A percentile compares a stretch with the other conserved stretches of the same genome.
Evolutionary conservation across 768 basidiomycete genomes (phyloP).

Genomic region (Mycena capillaripes): DNA sequence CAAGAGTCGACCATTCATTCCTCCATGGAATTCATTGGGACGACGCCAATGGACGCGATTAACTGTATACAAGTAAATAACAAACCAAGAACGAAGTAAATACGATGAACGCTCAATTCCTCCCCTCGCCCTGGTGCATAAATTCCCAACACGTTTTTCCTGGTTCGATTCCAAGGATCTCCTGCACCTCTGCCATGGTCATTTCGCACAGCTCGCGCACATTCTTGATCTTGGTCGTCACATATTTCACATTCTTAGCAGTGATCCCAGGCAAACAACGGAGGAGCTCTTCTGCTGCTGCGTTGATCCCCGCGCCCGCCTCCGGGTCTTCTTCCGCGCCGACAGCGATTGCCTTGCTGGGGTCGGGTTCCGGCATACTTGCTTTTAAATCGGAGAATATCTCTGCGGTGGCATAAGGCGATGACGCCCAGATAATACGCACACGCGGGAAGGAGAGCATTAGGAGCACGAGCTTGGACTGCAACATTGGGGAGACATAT

Average conservation of each 20-base stretch:
- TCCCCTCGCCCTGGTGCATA: constrained; percentile 77
- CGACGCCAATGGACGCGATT: no score
- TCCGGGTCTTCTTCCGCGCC: constrained; percentile 86
- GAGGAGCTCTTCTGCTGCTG: constrained; percentile 86
- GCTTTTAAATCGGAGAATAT: constrained; percentile 94
- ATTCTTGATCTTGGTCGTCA: constrained; percentile 85
- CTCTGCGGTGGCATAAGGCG: constrained; percentile 91
- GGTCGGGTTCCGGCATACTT: constrained; percentile 86
- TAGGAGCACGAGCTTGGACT: constrained; percentile 93
- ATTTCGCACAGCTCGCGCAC: constrained; percentile 83
- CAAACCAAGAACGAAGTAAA: not conserved
- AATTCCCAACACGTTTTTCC: constrained; percentile 88
- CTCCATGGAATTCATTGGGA: no score
- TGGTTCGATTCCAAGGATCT: constrained; percentile 83
- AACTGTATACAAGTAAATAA: no score
- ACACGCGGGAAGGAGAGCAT: constrained; percentile 92
- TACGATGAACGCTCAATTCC: not conserved
- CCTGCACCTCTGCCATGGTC: constrained; percentile 72
- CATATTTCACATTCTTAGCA: constrained; percentile 86
- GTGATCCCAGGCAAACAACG: constrained; percentile 88
- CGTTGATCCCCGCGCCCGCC: constrained; percentile 77
- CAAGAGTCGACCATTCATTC: no score
- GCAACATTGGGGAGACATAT: constrained; percentile 70
- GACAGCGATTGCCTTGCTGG: constrained; percentile 77
- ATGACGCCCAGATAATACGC: constrained; percentile 97